A percentile compares a stretch with the other conserved stretches of the same genome.
Conservation (phyloP, 1,284 basidiomycete genomes). For the Phlebopus sp. region DNA sequence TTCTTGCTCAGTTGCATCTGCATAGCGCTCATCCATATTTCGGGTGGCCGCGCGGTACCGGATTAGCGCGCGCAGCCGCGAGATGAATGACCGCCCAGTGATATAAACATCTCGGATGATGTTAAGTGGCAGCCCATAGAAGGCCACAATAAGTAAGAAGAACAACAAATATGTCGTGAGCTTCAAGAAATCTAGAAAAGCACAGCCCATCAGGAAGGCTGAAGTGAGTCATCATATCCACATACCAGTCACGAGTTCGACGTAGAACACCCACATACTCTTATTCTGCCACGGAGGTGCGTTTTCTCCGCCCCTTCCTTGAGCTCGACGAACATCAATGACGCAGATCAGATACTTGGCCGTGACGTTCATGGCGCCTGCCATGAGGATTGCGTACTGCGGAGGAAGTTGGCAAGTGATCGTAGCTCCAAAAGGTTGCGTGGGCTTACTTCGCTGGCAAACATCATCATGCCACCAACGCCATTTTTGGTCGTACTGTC, state of each 20-base stretch:
- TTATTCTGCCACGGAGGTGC: constrained; percentile 97
- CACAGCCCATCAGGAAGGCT: not conserved
- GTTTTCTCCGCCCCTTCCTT: constrained; percentile 74
- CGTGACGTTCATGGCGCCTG: constrained; percentile 75
- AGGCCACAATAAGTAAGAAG: constrained; percentile 88
- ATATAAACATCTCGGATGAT: constrained; percentile 96
- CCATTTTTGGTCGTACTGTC: constrained; percentile 79
- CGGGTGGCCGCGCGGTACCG: constrained; percentile 92
- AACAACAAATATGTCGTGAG: constrained; percentile 90
- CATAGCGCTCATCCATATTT: constrained; percentile 97
- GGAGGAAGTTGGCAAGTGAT: constrained; percentile 13
- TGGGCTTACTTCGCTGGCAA: constrained; percentile 82
- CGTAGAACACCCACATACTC: constrained; percentile 95
- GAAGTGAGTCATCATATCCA: constrained; percentile 9
- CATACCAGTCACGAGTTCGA: constrained; percentile 87
- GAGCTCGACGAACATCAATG: constrained; percentile 78
- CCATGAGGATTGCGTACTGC: constrained; percentile 88
- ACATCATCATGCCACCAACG: constrained; percentile 88
- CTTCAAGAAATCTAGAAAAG: constrained; percentile 81
- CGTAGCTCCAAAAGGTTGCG: not conserved
- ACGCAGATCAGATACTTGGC: constrained; percentile 86
- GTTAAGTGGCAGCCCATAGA: constrained; percentile 96
- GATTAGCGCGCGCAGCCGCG: constrained; percentile 82
- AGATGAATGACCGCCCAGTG: constrained; percentile 88
- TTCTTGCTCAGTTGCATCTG: constrained; percentile 89